phyloP scores from a whole-genome alignment of 2,329 filamentous ascomycete genomes.

The Seiridium cupressi region DNA sequence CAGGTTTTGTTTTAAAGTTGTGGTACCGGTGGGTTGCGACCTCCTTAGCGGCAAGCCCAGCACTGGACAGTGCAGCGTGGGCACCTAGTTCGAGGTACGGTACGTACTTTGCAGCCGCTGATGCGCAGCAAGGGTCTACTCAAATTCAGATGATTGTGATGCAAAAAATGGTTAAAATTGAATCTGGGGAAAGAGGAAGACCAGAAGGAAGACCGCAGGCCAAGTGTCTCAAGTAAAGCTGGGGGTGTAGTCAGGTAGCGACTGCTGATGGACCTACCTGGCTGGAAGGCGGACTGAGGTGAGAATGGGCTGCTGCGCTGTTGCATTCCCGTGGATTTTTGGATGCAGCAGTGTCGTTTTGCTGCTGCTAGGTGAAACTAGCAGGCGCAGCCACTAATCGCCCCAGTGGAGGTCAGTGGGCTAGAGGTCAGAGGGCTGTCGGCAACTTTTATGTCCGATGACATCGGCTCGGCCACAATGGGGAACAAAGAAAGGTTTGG shows the following conservation, averaged over 20 bases:
- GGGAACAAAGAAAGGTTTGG: background rate
- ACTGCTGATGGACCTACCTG: too few relatives aligned
- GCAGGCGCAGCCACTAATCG: background rate
- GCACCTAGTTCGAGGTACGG: background rate
- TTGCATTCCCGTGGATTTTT: background rate
- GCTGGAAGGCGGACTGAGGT: background rate
- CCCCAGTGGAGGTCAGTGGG: background rate
- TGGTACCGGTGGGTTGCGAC: background rate
- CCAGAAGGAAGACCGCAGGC: background rate
- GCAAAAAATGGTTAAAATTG: background rate
- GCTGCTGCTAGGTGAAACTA: background rate
- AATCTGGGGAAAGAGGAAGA: background rate
- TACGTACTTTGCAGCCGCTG: background rate
- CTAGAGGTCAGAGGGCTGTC: background rate
- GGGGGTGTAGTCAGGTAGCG: too few relatives aligned
- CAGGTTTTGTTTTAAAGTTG: constrained; percentile 1
- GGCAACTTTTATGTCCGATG: background rate
- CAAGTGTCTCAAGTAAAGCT: too few relatives aligned
- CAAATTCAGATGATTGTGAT: background rate
- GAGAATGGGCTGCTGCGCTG: background rate
- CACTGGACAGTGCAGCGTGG: background rate
- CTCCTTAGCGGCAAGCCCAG: background rate
- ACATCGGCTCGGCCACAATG: background rate
- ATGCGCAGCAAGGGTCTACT: background rate
- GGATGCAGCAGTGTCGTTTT: background rate